A percentile compares a stretch with the other conserved stretches of the same genome.
phyloP scores from a whole-genome alignment of 2,329 filamentous ascomycete genomes.

The Colletotrichum ledebouriae region DNA sequence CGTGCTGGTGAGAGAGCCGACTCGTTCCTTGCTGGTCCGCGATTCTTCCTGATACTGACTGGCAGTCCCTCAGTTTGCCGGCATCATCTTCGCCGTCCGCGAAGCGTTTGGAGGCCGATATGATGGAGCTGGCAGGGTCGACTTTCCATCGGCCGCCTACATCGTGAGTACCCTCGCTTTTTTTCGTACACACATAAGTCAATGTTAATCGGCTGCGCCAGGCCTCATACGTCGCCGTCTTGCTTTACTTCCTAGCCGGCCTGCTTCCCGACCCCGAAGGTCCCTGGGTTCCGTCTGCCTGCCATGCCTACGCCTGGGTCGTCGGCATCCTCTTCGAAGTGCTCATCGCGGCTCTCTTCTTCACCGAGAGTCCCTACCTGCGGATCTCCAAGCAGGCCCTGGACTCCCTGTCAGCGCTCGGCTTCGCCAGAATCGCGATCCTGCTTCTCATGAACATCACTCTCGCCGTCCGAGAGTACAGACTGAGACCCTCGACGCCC shows the following conservation, averaged over 20 bases:
- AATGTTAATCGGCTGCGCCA: slow-evolving; percentile 34
- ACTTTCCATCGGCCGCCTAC: slow-evolving; percentile 58
- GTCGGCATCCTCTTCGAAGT: slow-evolving; percentile 52
- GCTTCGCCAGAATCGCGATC: slow-evolving; percentile 50
- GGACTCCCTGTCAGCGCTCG: slow-evolving; percentile 49
- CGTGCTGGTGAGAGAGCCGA: slow-evolving; percentile 44
- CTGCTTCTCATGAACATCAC: slow-evolving; percentile 53
- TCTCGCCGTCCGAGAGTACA: slow-evolving; percentile 50
- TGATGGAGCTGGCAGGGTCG: slow-evolving; percentile 45
- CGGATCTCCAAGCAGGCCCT: slow-evolving; percentile 49
- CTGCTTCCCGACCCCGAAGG: slow-evolving; percentile 60
- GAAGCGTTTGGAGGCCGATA: slow-evolving; percentile 50
- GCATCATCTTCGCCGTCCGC: slow-evolving; percentile 50
- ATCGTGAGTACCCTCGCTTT: slow-evolving; percentile 47
- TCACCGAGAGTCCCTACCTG: slow-evolving; percentile 48
- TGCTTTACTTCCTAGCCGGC: slow-evolving; percentile 58
- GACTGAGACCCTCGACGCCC: slow-evolving; percentile 46
- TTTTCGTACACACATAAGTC: too few relatives aligned
- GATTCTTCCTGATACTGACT: slow-evolving; percentile 7
- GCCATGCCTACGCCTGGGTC: slow-evolving; percentile 56
- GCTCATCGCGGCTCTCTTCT: slow-evolving; percentile 54
- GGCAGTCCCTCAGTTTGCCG: slow-evolving; percentile 46
- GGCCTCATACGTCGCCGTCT: slow-evolving; percentile 57
- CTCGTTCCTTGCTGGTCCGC: too few relatives aligned
- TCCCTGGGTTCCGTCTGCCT: slow-evolving; percentile 55